Percentiles rank a stretch among this genome's conserved stretches.
These are phyloP conservation scores for Aspergillus nanangensis DNA, from an alignment of 495 filamentous ascomycete genomes.

Conservation along the genomic window DNA sequence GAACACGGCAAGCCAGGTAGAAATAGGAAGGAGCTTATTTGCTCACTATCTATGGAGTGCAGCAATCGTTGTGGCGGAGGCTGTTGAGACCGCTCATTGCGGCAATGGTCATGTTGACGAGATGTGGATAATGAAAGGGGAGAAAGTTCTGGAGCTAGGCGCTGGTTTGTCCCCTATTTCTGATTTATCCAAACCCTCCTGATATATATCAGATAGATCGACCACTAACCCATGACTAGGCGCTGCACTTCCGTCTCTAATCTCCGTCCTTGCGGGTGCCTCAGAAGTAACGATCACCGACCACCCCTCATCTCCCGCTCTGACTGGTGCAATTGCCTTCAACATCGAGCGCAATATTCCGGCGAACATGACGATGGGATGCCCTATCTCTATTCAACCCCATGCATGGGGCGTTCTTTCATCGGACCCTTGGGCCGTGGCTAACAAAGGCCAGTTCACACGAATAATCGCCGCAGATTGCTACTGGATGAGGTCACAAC, in stretches of 20 bases:
- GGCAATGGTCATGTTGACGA: slow-evolving; percentile 8
- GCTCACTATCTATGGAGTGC: slow-evolving; percentile 87
- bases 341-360: slow-evolving; percentile 59
- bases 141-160: slow-evolving; percentile 56
- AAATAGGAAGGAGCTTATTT: slow-evolving; percentile 61
- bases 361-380: slow-evolving; percentile 10
- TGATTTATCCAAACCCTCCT: too few species aligned
- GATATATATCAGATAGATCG: not conserved
- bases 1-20: slow-evolving; percentile 29
- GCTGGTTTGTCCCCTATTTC: slow-evolving; percentile 44
- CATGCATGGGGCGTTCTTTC: slow-evolving; percentile 70
- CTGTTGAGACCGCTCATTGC: slow-evolving; percentile 47
- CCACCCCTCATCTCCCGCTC: slow-evolving; percentile 65
- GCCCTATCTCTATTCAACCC: slow-evolving; percentile 43
- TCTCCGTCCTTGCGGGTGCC: slow-evolving; percentile 61
- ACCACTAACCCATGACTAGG: slow-evolving; percentile 40
- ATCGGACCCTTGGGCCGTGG: slow-evolving; percentile 45
- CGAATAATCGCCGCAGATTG: slow-evolving; percentile 79
- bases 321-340: slow-evolving; percentile 54
- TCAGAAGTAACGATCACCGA: slow-evolving; percentile 64
- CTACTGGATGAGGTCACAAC: slow-evolving; percentile 79
- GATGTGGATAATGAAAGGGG: slow-evolving; percentile 47
- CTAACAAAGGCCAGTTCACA: slow-evolving; percentile 50
- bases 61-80: slow-evolving; percentile 65
- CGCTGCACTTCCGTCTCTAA: slow-evolving; percentile 68